phyloP scores from a whole-genome alignment of 257 asterid species.

The Solanum pimpinellifolium region DNA sequence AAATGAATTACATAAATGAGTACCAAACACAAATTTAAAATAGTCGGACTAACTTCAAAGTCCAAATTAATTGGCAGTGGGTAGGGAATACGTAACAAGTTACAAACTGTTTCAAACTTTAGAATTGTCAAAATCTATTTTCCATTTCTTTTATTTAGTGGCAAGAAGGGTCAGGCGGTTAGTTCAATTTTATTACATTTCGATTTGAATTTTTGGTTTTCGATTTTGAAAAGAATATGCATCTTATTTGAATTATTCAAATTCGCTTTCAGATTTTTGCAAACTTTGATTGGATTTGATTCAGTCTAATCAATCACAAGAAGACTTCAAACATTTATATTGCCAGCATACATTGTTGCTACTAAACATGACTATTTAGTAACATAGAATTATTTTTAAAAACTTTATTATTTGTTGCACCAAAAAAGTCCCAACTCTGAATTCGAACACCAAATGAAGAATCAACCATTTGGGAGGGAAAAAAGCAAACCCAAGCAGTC shows the following conservation, averaged over 20 bases:
- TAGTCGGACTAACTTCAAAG: background rate
- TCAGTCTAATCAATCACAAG: background rate
- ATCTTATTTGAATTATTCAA: background rate
- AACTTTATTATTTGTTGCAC: background rate
- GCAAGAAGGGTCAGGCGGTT: background rate
- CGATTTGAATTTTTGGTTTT: background rate
- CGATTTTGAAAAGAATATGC: background rate
- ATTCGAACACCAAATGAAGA: background rate
- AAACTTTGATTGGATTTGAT: background rate
- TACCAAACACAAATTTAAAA: no score
- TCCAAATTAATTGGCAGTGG: background rate
- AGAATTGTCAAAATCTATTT: no score
- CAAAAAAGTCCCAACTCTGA: background rate
- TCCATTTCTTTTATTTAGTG: background rate
- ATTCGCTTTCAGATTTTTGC: background rate
- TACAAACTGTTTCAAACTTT: background rate
- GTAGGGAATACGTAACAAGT: background rate
- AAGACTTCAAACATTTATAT: background rate
- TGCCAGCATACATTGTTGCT: background rate
- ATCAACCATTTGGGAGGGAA: background rate
- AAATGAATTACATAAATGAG: background rate
- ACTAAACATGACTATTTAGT: background rate
- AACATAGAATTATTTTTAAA: background rate
- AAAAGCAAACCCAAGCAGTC: background rate
- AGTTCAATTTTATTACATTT: background rate